Evolutionary conservation across 345 rosid species (phyloP).

Genomic region (Pseudoturritis turrita): DNA sequence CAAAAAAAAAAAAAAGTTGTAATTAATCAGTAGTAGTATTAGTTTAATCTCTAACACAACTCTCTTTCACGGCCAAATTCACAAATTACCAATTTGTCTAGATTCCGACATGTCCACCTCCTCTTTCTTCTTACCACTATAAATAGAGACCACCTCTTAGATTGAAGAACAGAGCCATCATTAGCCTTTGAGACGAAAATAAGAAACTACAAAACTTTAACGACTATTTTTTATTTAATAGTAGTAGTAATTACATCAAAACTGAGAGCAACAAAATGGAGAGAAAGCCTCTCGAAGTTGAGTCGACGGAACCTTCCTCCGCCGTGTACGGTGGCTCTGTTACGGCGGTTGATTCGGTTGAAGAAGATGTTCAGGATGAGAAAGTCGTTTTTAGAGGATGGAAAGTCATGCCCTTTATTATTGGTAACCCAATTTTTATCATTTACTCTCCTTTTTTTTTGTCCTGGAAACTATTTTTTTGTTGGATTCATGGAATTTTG

Average conservation of each 20-base stretch:
- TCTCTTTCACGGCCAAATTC: conserved; percentile 23
- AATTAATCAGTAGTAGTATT: no score
- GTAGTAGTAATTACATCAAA: background rate
- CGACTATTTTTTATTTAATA: background rate
- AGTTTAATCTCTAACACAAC: conserved; percentile 1
- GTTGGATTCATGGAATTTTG: background rate
- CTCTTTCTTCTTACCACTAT: conserved; percentile 19
- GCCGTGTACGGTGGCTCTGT: conserved; percentile 26
- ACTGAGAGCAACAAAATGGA: conserved; percentile 15
- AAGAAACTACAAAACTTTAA: background rate
- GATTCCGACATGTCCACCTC: conserved; percentile 27
- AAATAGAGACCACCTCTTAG: conserved; percentile 11
- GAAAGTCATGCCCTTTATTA: conserved; percentile 71
- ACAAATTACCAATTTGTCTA: conserved; percentile 22
- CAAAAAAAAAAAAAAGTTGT: no score
- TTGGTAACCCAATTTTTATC: conserved; percentile 31
- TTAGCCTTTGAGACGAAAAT: background rate
- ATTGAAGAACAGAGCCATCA: conserved; percentile 23
- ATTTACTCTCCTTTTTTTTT: background rate
- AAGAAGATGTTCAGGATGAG: conserved; percentile 8
- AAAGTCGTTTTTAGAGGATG: conserved; percentile 56
- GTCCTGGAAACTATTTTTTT: background rate
- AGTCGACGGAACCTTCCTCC: conserved; percentile 25
- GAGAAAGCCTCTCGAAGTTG: conserved; percentile 31
- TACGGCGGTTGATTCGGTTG: conserved; percentile 22